phyloP scores from a whole-genome alignment of 768 basidiomycete species.

The Candolleomyces eurysporus region DNA sequence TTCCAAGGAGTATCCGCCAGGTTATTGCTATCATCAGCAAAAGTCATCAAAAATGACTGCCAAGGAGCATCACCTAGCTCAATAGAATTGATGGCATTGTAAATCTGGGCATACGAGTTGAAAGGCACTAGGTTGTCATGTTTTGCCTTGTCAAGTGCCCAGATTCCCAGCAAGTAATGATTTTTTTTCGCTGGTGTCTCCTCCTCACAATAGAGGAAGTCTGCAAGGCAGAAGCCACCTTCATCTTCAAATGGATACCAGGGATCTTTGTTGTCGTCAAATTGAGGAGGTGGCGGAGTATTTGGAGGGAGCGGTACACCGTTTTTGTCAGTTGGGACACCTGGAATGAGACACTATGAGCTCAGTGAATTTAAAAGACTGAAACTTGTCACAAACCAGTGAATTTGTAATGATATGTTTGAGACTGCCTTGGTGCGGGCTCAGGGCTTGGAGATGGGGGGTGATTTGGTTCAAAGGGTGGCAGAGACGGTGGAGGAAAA shows the following conservation, averaged over 20 bases:
- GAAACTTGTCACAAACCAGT: too few species aligned
- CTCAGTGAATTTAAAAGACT: too few species aligned
- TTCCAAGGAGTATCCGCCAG: neutral
- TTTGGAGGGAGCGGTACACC: neutral
- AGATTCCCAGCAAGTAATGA: conserved; percentile 20
- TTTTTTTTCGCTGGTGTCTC: conserved; percentile 20
- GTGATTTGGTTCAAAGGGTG: too few species aligned
- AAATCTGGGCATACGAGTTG: conserved; percentile 24
- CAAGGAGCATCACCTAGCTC: conserved; percentile 34
- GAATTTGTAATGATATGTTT: too few species aligned
- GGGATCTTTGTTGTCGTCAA: neutral
- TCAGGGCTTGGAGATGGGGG: too few species aligned
- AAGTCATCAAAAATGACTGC: conserved; percentile 29
- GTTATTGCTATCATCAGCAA: conserved; percentile 10
- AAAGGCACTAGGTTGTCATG: conserved; percentile 27
- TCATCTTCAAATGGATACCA: conserved; percentile 15
- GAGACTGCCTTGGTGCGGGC: too few species aligned
- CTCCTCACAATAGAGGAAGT: conserved; percentile 17
- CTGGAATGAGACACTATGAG: neutral
- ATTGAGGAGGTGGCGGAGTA: neutral
- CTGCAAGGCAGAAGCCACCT: conserved; percentile 12
- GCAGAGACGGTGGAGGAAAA: too few species aligned
- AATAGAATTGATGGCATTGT: conserved; percentile 32
- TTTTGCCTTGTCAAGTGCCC: conserved; percentile 15
- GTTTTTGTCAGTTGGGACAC: neutral